phyloP scores from a whole-genome alignment of 2,329 filamentous ascomycete genomes.

The Aspergillus glaucus region DNA sequence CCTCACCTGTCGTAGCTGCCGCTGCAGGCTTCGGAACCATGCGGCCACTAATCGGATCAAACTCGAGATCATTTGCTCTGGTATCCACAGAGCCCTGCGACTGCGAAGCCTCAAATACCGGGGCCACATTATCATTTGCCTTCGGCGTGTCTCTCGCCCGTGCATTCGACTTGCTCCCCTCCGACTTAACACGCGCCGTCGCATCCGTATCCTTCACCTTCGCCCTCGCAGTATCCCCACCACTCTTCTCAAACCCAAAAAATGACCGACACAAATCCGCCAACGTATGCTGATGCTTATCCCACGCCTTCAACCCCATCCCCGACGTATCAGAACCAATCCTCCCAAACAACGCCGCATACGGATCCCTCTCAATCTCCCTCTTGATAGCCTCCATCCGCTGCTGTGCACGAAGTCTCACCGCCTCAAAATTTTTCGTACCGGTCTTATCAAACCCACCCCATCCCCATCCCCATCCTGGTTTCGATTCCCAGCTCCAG shows the following conservation, averaged over 20 bases:
- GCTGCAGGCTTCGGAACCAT: conserved; percentile 24
- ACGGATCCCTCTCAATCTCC: conserved; percentile 33
- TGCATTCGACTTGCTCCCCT: background rate
- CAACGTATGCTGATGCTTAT: conserved; percentile 19
- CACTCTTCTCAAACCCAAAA: conserved; percentile 11
- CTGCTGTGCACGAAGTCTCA: conserved; percentile 15
- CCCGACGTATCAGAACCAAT: conserved; percentile 12
- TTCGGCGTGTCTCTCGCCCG: background rate
- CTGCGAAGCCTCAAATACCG: background rate
- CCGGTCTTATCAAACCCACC: background rate
- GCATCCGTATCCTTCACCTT: conserved; percentile 2
- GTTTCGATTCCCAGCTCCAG: background rate
- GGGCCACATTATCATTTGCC: too few relatives aligned
- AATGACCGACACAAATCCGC: conserved; percentile 26
- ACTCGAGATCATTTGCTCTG: conserved; percentile 19
- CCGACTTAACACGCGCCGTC: background rate
- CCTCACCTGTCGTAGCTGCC: background rate
- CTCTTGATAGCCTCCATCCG: conserved; percentile 34
- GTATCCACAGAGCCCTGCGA: background rate
- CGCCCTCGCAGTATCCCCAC: background rate
- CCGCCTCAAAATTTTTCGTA: conserved; percentile 13
- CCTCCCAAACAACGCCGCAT: conserved; percentile 35
- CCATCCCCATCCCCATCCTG: conserved; percentile 9
- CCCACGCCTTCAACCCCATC: conserved; percentile 1
- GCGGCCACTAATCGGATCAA: conserved; percentile 39